Base-by-base conservation (phyloP, 495 filamentous ascomycete species). In the Letharia columbiana region DNA sequence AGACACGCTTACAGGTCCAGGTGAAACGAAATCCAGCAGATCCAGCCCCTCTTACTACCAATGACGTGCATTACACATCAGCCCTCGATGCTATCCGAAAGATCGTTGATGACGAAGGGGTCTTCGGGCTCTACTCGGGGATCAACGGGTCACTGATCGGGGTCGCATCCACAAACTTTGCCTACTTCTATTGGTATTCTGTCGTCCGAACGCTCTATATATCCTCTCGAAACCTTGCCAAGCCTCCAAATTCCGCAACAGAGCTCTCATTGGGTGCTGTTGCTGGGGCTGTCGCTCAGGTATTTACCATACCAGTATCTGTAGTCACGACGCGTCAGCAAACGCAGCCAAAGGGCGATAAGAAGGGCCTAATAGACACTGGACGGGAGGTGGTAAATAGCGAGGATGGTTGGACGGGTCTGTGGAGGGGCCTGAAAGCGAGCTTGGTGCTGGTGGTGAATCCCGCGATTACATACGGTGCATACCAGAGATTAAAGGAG, bases 141-240 rank as follows among this genome's bases (percentile, higher is more conserved):
- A 92, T 99, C 72, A 77, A 82, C 59, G 92, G 95, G 23, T 84
- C 91, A 10, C 81, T 99, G 15, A 77, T 97, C 23, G 94, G 94
- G 54, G 95, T 98, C 18, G 93, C 91, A 11, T 96, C 92, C 18
- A 98, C 92, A 65, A 99, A 99, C 74, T 99, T 99, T 73, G 94
- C 94, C 67, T 99, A 99, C 77, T 99, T 99, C 73, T 99, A 98
- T 80, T 99, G 94, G 94, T 98, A 99, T 76, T 92, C 91, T 31
- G 75, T 91, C 23, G 91, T 97, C 18, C 88, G 94, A 54, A 84
- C 83, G 17, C 77, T 96, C 47, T 98, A 97, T 74, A 77, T 92
- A 73, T 83, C 85, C 41, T 88, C 84, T 42, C 82, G 83, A 66
- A 84, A 83, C 67, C 66, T 80, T n/a, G 72, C 83, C 4, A 82